These are phyloP conservation scores for Yamadazyma nakazawae DNA, from an alignment of 805 yeast genomes.

Conservation along the genomic window DNA sequence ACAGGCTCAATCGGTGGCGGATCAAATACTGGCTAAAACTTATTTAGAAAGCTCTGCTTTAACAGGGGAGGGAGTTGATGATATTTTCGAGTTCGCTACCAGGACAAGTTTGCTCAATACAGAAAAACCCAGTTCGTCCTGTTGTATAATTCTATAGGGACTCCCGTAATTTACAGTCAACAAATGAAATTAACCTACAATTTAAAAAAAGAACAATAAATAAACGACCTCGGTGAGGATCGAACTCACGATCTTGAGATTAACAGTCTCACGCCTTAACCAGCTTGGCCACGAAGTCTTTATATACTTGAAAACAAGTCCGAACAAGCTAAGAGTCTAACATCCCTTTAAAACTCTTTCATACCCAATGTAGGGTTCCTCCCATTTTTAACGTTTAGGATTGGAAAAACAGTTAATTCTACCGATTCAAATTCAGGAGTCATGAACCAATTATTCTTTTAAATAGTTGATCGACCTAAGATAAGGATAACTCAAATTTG, in stretches of 20 bases:
- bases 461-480: too few relatives aligned
- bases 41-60: conserved; percentile 88
- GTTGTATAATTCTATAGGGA: conserved; percentile 31
- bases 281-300: conserved; percentile 28
- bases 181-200: not conserved
- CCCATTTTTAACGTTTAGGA: too few relatives aligned
- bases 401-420: too few relatives aligned
- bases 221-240: conserved; percentile 24
- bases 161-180: not conserved
- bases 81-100: conserved; percentile 88
- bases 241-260: conserved; percentile 28
- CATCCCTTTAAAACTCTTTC: too few relatives aligned
- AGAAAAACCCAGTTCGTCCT: conserved; percentile 25
- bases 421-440: too few relatives aligned
- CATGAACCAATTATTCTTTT: too few relatives aligned
- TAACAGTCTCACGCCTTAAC: conserved; percentile 29
- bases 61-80: conserved; percentile 94
- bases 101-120: conserved; percentile 63
- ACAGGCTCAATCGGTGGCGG: conserved; percentile 70
- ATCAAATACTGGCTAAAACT: conserved; percentile 74
- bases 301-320: not conserved
- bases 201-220: conserved; percentile 9
- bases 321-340: too few relatives aligned
- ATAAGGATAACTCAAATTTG: too few relatives aligned
- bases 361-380: too few relatives aligned